A percentile compares a stretch with the other conserved stretches of the same genome.
phyloP scores from a whole-genome alignment of 139 green algal genomes.

The Ettlia oleoabundans region DNA sequence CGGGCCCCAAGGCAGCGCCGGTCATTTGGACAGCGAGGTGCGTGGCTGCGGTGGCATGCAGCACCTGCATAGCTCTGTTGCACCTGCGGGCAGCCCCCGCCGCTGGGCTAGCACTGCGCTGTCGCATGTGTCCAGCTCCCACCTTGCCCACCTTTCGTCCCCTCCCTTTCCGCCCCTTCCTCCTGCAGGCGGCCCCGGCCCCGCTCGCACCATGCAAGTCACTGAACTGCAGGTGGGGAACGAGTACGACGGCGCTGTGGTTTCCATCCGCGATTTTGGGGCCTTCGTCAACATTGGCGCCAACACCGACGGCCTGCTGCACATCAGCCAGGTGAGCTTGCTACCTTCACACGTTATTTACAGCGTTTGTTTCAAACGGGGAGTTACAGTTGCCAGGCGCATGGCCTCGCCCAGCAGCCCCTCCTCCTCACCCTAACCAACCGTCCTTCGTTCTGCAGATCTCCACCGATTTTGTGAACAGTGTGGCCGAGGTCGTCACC shows the following conservation, averaged over 20 bases:
- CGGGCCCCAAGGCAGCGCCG: neutral
- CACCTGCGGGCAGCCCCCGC: no score
- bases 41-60: no score
- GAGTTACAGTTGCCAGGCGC: neutral
- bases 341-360: no score
- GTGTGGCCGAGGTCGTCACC: slow-evolving; percentile 58
- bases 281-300: slow-evolving; percentile 94
- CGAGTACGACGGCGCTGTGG: slow-evolving; percentile 40
- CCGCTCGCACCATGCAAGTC: slow-evolving; percentile 26
- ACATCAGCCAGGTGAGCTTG: slow-evolving; percentile 95
- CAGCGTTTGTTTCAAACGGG: neutral
- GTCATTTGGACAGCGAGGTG: neutral
- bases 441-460: no score
- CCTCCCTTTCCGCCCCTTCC: neutral
- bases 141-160: neutral
- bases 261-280: slow-evolving; percentile 73
- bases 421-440: no score
- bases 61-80: neutral
- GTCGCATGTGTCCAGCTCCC: neutral
- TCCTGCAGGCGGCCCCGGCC: slow-evolving; percentile 5
- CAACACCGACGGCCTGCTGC: slow-evolving; percentile 87
- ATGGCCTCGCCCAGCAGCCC: no score
- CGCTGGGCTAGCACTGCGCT: neutral
- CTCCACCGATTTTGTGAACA: slow-evolving; percentile 61
- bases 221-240: slow-evolving; percentile 41